Percentiles rank a stretch among this genome's conserved stretches.
These are phyloP conservation scores for Coix lacrymajobi DNA, from an alignment of 176 grass and related monocot species.

Conservation along the genomic window DNA sequence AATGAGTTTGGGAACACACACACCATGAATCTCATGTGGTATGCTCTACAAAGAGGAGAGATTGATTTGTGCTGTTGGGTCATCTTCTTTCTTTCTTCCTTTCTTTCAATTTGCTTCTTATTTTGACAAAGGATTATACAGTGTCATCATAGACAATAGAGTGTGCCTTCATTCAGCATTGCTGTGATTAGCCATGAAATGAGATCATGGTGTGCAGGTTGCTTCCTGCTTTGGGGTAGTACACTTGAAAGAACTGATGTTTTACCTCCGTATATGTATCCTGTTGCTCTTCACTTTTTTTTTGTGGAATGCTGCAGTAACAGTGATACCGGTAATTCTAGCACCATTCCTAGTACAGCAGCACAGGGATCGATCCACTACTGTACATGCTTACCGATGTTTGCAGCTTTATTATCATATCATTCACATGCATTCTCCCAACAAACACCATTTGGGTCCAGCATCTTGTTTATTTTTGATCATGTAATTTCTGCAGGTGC, in stretches of 20 bases:
- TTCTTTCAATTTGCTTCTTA: background rate
- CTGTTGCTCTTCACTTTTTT: background rate
- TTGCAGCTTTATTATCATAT: background rate
- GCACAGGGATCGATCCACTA: background rate
- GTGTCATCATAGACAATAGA: background rate
- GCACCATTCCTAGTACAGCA: background rate
- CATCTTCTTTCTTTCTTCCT: background rate
- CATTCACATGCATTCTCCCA: background rate
- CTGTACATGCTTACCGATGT: background rate
- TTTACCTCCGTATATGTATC: background rate
- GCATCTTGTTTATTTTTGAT: background rate
- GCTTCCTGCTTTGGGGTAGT: background rate
- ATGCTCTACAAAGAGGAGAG: background rate
- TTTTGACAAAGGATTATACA: constrained; percentile 5
- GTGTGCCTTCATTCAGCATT: background rate
- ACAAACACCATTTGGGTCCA: too few species aligned
- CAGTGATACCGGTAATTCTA: background rate
- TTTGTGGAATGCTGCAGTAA: background rate
- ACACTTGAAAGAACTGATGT: background rate
- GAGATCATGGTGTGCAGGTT: background rate
- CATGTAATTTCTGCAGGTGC: background rate
- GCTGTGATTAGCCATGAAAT: background rate
- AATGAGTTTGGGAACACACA: background rate
- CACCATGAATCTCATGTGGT: background rate
- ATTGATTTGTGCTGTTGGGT: background rate